Evolutionary conservation across 805 yeast species (phyloP), one percentile per base, ranked within the genome.

Genomic region (Candida suzukii): DNA sequence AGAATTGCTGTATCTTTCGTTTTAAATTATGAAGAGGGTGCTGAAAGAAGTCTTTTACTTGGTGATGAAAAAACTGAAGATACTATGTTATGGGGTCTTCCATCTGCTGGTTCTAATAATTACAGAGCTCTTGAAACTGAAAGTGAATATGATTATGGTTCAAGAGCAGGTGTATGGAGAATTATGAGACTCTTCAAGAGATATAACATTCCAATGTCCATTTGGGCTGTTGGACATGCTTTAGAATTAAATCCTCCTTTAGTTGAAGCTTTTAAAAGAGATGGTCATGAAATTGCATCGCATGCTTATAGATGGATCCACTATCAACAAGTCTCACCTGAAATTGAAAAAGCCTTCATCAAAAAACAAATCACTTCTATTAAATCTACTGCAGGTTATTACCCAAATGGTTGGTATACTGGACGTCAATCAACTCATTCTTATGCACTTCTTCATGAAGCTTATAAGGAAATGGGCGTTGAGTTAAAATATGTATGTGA

Each of bases 181-280:
- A 42, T 65, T n/a, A 46, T 64, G 24, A 49, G 61, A 29, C 45
- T 61, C 18, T 60, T 65, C 48, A 57, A 56, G 43, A 53, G 59
- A 39, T 57, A 54, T 40, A 47, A 46, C 27, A 54, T 51, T 42
- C 58, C 57, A 37, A 53, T 64, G 48, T 64, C 70, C 9, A 54
- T 62, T 7, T 63, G 58, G 43, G 70, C 63, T 22, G 69, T 66
- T 40, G 70, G 67, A 11, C 63, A 62, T 38, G 70, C 70, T n/a
- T 53, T 65, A 25, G 61, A 56, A 38, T 49, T 51, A 40, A 54
- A 61, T 36, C 60, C 59, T 8, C 60, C 49, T 14, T 62, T 61
- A 10, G 67, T 59, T 18, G 53, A 54, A 28, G 68, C 66, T 1
- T 54, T 62, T 41, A 59, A 56, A 26, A 56, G 62, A 36, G 67